Evolutionary conservation across 2,329 filamentous ascomycete species (phyloP).

Genomic region (Penicillium sp.): DNA sequence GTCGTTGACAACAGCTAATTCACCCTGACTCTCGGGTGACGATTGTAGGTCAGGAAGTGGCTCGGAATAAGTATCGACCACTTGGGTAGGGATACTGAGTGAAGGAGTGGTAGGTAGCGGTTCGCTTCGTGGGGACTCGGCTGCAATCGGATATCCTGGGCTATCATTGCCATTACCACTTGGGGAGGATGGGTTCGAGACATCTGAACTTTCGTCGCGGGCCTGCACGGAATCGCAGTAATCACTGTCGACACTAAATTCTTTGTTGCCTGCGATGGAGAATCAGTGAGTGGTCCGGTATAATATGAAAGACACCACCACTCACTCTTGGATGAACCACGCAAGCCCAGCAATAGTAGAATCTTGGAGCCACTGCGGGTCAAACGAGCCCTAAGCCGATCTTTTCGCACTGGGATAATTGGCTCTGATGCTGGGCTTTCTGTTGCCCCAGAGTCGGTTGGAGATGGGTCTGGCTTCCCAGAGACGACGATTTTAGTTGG

Average conservation of each 20-base stretch:
- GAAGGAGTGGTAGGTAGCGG: conserved; percentile 3
- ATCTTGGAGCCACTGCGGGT: conserved; percentile 32
- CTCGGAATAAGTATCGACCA: not conserved
- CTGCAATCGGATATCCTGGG: not conserved
- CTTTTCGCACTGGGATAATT: conserved; percentile 13
- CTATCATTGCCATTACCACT: not conserved
- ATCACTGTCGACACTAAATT: conserved; percentile 8
- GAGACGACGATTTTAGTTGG: conserved; percentile 15
- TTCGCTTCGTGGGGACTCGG: conserved; percentile 5
- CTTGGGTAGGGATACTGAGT: not conserved
- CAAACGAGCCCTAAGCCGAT: conserved; percentile 26
- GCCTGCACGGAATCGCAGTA: conserved; percentile 7
- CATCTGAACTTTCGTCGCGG: not conserved
- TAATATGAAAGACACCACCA: not conserved
- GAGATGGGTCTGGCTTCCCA: conserved; percentile 12
- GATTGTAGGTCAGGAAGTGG: not conserved
- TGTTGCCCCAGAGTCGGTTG: conserved; percentile 20
- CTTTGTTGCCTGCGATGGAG: conserved; percentile 12
- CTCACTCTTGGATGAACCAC: conserved; percentile 23
- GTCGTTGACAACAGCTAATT: not conserved
- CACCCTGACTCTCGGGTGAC: not conserved
- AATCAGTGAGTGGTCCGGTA: not conserved
- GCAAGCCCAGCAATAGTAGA: conserved; percentile 30
- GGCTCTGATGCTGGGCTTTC: conserved; percentile 21
- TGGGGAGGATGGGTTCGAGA: not conserved